Conservation (phyloP, 306 rosid genomes). For the Glycine tomentella region DNA sequence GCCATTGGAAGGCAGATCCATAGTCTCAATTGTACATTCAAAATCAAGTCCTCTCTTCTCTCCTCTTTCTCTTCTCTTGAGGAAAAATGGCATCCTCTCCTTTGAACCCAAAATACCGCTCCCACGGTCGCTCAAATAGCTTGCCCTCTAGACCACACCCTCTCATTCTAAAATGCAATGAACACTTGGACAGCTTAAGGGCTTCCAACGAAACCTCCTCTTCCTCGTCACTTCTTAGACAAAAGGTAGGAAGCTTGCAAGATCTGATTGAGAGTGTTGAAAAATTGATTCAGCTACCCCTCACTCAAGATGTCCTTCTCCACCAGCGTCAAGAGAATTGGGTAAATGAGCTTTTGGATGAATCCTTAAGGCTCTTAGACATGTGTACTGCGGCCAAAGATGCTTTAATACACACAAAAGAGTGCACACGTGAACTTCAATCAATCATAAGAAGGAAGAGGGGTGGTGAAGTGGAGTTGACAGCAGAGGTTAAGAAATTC, state of each 20-base stretch:
- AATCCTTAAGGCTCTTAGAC: slow-evolving; percentile 52
- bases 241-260: slow-evolving; percentile 37
- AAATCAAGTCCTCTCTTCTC: too few species aligned
- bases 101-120: slow-evolving; percentile 39
- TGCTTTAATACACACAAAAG: slow-evolving; percentile 44
- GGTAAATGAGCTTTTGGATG: slow-evolving; percentile 50
- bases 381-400: slow-evolving; percentile 45
- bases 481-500: slow-evolving; percentile 44
- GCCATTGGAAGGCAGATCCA: too few species aligned
- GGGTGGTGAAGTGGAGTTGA: slow-evolving; percentile 39
- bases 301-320: slow-evolving; percentile 40
- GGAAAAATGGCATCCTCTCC: slow-evolving; percentile 49
- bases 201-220: slow-evolving; percentile 23
- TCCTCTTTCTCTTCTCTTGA: background rate
- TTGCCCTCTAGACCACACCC: slow-evolving; percentile 51
- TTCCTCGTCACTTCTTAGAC: slow-evolving; percentile 13
- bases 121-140: slow-evolving; percentile 51
- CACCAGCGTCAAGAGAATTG: slow-evolving; percentile 42
- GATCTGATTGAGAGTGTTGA: slow-evolving; percentile 48
- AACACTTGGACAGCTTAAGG: slow-evolving; percentile 42
- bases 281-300: slow-evolving; percentile 40
- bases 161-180: slow-evolving; percentile 41
- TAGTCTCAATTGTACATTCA: too few species aligned
- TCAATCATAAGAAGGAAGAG: slow-evolving; percentile 44
- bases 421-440: slow-evolving; percentile 44